Evolutionary conservation across 768 basidiomycete genomes (phyloP).

Genomic region (Termitomyces sp.): DNA sequence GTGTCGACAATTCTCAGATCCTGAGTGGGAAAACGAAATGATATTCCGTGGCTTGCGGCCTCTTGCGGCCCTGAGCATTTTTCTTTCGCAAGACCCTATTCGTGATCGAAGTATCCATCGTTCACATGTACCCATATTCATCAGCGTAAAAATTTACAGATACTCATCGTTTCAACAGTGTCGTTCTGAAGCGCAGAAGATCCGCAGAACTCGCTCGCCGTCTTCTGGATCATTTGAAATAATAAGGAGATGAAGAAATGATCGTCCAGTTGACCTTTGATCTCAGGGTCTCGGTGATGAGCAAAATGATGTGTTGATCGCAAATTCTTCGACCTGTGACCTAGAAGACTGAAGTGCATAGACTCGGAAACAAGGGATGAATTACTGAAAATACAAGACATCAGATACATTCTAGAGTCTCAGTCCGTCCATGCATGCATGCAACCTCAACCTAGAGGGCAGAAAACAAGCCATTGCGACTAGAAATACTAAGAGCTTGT

Average conservation of each 20-base stretch:
- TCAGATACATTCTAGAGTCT: not conserved
- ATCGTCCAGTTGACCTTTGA: not conserved
- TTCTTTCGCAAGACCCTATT: not conserved
- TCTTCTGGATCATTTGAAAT: not conserved
- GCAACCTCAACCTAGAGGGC: no score
- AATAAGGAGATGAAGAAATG: not conserved
- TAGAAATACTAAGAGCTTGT: no score
- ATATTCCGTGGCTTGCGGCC: conserved; percentile 1
- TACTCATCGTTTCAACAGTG: not conserved
- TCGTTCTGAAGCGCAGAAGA: not conserved
- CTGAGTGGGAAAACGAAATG: not conserved
- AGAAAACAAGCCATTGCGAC: no score
- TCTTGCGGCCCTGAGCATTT: no score
- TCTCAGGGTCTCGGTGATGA: not conserved
- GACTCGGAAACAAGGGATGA: not conserved
- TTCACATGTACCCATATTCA: not conserved
- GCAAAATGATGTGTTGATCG: not conserved
- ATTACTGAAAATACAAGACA: not conserved
- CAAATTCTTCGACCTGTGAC: not conserved
- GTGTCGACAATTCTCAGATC: not conserved
- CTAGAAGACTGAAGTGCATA: not conserved
- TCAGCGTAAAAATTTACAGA: not conserved
- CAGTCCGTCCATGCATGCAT: no score
- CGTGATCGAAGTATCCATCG: not conserved
- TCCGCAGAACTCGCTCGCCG: not conserved